Evolutionary conservation across 371 early-diverging fungal genomes (phyloP).

Genomic region (Mucor velutinosus): DNA sequence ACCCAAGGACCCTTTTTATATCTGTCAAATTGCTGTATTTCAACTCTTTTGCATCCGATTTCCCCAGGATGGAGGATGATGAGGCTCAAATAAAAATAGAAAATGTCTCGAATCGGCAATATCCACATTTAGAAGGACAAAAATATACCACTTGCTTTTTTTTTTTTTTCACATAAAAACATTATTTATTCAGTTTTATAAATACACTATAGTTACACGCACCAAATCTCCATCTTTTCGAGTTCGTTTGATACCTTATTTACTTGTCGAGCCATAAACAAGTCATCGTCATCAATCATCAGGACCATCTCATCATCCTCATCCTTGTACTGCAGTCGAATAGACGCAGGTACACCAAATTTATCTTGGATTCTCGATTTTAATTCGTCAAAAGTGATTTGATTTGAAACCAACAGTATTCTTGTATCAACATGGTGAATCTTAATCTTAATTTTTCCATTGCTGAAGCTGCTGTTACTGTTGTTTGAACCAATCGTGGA

Average conservation of each 20-base stretch:
- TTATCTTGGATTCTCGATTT: conserved; percentile 68
- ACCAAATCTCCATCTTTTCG: conserved; percentile 72
- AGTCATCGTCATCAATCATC: conserved; percentile 93
- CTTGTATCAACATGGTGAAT: conserved; percentile 77
- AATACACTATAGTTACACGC: conserved; percentile 23
- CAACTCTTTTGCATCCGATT: background rate
- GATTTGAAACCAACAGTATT: conserved; percentile 66
- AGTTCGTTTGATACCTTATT: conserved; percentile 48
- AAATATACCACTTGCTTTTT: background rate
- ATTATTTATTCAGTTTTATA: background rate
- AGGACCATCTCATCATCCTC: conserved; percentile 85
- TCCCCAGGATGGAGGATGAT: background rate
- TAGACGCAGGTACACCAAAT: conserved; percentile 45
- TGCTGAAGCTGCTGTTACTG: conserved; percentile 2
- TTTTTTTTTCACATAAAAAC: background rate
- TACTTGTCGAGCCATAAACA: conserved; percentile 76
- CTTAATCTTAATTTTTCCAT: conserved; percentile 72
- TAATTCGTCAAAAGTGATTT: conserved; percentile 66
- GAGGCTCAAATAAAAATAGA: background rate
- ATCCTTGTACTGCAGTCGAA: conserved; percentile 84
- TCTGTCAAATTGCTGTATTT: background rate
- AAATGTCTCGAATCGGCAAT: background rate
- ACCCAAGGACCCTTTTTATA: background rate
- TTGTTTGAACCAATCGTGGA: conserved; percentile 21
- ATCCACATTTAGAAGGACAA: background rate